Evolutionary conservation across 495 filamentous ascomycete genomes (phyloP).

Genomic region (Daldinia vernicosa): DNA sequence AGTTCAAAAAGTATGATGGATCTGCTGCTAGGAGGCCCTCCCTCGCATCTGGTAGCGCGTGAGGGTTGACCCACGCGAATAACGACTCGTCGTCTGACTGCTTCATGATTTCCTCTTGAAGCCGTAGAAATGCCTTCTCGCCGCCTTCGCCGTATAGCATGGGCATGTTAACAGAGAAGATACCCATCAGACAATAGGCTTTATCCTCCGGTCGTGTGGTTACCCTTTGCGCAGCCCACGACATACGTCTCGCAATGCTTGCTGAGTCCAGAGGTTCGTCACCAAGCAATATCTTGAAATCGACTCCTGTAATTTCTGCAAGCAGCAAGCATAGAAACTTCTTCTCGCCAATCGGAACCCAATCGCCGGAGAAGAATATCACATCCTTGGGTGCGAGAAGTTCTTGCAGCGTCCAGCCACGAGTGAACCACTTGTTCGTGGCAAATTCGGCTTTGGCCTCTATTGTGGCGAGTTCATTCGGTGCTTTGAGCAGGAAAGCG

Average conservation of each 20-base stretch:
- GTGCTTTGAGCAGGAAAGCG: background rate
- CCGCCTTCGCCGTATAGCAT: slow-evolving; percentile 43
- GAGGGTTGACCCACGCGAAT: slow-evolving; percentile 1
- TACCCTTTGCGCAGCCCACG: slow-evolving; percentile 6
- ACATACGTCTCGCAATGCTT: background rate
- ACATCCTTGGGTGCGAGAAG: background rate
- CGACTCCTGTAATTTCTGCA: background rate
- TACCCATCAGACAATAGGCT: slow-evolving; percentile 44
- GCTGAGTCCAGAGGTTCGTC: background rate
- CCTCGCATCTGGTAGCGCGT: background rate
- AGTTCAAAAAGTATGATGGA: slow-evolving; percentile 16
- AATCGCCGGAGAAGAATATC: slow-evolving; percentile 8
- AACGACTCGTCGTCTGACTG: slow-evolving; percentile 15
- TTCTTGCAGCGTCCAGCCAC: background rate
- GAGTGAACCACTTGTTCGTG: background rate
- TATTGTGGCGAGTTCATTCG: background rate
- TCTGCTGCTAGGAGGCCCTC: background rate
- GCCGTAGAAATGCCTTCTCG: slow-evolving; percentile 39
- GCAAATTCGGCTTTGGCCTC: background rate
- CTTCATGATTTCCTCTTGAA: slow-evolving; percentile 42
- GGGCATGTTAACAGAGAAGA: slow-evolving; percentile 45
- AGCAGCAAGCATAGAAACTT: slow-evolving; percentile 2
- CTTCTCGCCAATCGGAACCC: slow-evolving; percentile 9
- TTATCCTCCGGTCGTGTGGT: slow-evolving; percentile 40
- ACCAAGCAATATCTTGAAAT: background rate